Base-by-base conservation (phyloP, 1,139 yeast species). In the Suhomyces kunorum region DNA sequence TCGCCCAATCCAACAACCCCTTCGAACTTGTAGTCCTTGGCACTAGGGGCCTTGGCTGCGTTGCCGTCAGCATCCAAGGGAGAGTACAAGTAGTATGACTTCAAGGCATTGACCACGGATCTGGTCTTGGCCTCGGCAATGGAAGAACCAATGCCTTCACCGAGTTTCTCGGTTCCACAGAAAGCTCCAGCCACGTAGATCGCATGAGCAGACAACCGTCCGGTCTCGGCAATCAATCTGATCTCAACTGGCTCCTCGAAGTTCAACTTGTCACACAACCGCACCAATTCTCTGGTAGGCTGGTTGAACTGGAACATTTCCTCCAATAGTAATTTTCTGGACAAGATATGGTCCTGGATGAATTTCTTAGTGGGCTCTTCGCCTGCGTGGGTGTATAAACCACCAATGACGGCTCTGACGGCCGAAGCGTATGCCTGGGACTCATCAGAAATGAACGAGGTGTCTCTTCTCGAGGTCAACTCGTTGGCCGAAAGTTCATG, bases 71-170 rank as follows among this genome's bases (percentile, higher is more conserved):
- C 53, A 45, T 76, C 71, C 35, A 84, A 65, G 15, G 98, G 98
- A 47, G 86, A 79, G 64, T 90, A 92, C 58, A 94, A 77, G 67
- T 92, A 92, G 83, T 95, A 92, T 44, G 87, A 80, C 76, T 89
- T 82, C 60, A 92, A 78, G 20, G 98, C 92, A 63, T 86, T 86
- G 34, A 89, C 94, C 36, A 89, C 87, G 22, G 97, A 94, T 62
- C 96, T 80, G 26, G 89, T 86, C 63, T 89, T 87, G 32, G 98
- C 97, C 66, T 92, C 98, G 50, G 77, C 79, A 53, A 92, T 71
- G 32, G 95, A 86, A n/a, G 94, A 74, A 35, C 98, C 99, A 55
- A 86, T 89, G 32, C 97, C 97, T 66, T 92, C 98, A 38, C 98
- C 97, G 43, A 92, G 72, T 64, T 88, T 84, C 46, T 81, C 81